These are phyloP conservation scores for Microascus cirrosus DNA, from an alignment of 2,329 filamentous ascomycete genomes.

Conservation along the genomic window DNA sequence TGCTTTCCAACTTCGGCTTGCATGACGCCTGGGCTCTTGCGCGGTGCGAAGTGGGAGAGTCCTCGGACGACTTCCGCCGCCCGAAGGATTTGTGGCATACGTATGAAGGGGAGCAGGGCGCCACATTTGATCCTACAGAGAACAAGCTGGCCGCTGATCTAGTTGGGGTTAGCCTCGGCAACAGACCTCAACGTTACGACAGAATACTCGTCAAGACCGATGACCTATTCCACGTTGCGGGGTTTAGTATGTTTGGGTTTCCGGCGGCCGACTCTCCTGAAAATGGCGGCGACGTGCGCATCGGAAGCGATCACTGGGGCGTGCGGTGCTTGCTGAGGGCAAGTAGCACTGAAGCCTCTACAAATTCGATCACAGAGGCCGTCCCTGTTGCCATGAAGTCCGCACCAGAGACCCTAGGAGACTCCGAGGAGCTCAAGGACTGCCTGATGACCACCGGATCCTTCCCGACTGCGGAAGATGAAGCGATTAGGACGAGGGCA, in stretches of 20 bases:
- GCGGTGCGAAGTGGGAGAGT: slow-evolving; percentile 29
- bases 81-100: slow-evolving; percentile 17
- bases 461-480: slow-evolving; percentile 36
- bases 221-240: slow-evolving; percentile 22
- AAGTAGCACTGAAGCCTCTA: not conserved
- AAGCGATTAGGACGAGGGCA: slow-evolving; percentile 25
- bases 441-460: slow-evolving; percentile 24
- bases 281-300: slow-evolving; percentile 9
- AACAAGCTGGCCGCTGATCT: slow-evolving; percentile 45
- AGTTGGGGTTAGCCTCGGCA: slow-evolving; percentile 32
- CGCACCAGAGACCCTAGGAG: slow-evolving; percentile 18
- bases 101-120: slow-evolving; percentile 50
- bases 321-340: slow-evolving; percentile 31
- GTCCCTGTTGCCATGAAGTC: slow-evolving; percentile 20
- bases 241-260: slow-evolving; percentile 49
- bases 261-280: slow-evolving; percentile 13
- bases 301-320: slow-evolving; percentile 49
- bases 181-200: slow-evolving; percentile 54
- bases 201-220: slow-evolving; percentile 43
- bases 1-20: slow-evolving; percentile 32
- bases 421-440: slow-evolving; percentile 21
- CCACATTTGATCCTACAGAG: slow-evolving; percentile 49
- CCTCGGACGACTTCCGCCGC: slow-evolving; percentile 17
- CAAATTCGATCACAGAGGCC: not conserved
- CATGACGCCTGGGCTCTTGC: slow-evolving; percentile 40